Percentiles rank a stretch among this genome's conserved stretches.
These are phyloP conservation scores for Aspergillus sp. DNA, from an alignment of 2,329 filamentous ascomycete species.

Conservation along the genomic window DNA sequence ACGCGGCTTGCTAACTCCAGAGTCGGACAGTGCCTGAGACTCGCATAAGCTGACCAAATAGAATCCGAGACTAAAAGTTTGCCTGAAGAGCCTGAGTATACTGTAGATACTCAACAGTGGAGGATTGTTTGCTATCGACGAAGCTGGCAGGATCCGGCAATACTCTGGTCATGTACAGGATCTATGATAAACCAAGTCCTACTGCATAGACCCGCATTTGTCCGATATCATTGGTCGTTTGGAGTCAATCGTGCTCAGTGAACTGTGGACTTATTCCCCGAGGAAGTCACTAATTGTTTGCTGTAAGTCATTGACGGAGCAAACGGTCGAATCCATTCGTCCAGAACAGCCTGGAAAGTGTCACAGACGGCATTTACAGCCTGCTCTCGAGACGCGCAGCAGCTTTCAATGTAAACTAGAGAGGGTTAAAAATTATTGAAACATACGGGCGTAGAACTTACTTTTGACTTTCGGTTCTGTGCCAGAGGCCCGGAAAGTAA, in stretches of 20 bases:
- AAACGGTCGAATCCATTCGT: constrained; percentile 31
- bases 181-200: background rate
- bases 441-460: constrained; percentile 17
- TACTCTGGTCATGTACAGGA: background rate
- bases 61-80: background rate
- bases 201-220: background rate
- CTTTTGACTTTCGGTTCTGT: constrained; percentile 60
- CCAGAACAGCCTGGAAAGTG: constrained; percentile 26
- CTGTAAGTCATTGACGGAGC: constrained; percentile 30
- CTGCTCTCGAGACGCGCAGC: constrained; percentile 24
- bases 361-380: constrained; percentile 29
- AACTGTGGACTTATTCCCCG: constrained; percentile 23
- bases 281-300: constrained; percentile 28
- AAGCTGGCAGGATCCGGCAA: background rate
- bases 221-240: background rate
- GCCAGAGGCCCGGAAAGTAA: constrained; percentile 53
- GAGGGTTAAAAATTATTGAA: constrained; percentile 4
- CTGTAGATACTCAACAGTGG: background rate
- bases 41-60: background rate
- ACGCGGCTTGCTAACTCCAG: background rate
- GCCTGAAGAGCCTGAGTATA: no score
- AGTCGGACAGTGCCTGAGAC: background rate
- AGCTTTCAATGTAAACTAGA: constrained; percentile 36
- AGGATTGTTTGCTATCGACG: background rate
- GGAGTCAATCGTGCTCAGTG: constrained; percentile 9